These are phyloP conservation scores for Plasmopara viticola DNA, from an alignment of 352 stramenopile genomes.

Conservation along the genomic window DNA sequence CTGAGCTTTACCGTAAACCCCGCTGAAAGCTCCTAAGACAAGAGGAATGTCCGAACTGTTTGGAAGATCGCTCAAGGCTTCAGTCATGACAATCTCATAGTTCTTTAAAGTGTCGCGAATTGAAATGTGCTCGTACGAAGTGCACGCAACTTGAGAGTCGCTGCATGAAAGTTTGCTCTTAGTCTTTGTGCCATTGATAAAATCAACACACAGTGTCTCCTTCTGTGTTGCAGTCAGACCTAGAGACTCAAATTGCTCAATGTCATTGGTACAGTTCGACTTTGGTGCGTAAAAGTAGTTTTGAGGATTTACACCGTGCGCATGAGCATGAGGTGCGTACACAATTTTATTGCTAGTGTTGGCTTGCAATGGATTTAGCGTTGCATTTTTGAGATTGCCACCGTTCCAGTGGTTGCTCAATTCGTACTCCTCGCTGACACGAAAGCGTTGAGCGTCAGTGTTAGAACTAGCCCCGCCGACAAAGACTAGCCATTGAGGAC, in stretches of 20 bases:
- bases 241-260: constrained; percentile 21
- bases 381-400: constrained; percentile 58
- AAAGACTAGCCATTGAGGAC: constrained; percentile 63
- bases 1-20: constrained; percentile 48
- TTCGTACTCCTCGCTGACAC: constrained; percentile 35
- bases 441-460: constrained; percentile 29
- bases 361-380: constrained; percentile 35
- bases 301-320: constrained; percentile 43
- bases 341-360: constrained; percentile 51
- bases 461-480: constrained; percentile 47
- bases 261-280: constrained; percentile 34
- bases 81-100: constrained; percentile 37
- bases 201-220: constrained; percentile 38
- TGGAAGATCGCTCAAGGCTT: constrained; percentile 37
- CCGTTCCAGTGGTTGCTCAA: constrained; percentile 51
- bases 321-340: constrained; percentile 56
- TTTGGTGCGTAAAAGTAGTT: constrained; percentile 52
- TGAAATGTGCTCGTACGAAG: constrained; percentile 36
- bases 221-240: constrained; percentile 11
- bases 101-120: constrained; percentile 17
- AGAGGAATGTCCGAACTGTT: constrained; percentile 28
- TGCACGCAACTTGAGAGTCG: constrained; percentile 34
- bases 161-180: constrained; percentile 34
- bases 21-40: constrained; percentile 56
- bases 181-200: constrained; percentile 29